Base-by-base conservation (phyloP, 352 stramenopile genomes). In the Pythium dissotocum region DNA sequence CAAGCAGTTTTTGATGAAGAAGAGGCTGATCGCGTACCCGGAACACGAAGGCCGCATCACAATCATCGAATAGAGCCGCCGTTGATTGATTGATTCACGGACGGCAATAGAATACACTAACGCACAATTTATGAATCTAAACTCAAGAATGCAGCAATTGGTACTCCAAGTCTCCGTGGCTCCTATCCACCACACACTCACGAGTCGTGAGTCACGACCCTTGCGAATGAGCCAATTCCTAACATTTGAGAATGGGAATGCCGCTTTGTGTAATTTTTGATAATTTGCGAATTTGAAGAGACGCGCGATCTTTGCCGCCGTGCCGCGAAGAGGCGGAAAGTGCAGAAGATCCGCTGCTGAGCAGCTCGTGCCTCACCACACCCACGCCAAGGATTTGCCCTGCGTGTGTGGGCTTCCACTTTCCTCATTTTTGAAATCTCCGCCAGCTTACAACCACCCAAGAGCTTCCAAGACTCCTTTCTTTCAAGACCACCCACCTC, bases 1-100 rank as follows among this genome's bases (percentile, higher is more conserved):
- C 73, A 93, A 70, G 64, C 26, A 70, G 40, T 70, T 70, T 52
- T 21, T 70, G 10, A 63, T 70, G 33, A 70, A 91, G 70, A 85
- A 87, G 72, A 76, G 80, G 26, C 59, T 93, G 44, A 63, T 93
- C 35, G 69, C 74, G 36, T 93, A 93, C 65, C 73, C 77, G 1
- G 77, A 86, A 58, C 64, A 72, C 46, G 82, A 91, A 67, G 75
- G 74, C 5, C 77, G 84, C n/a, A 78, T 93, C 56, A 85, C 72
- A 28, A 85, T 91, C 35, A 53, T 88, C n/a, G 80, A 93, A 58
- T 93, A 73, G 48, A 67, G 42, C 21, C 21, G 21, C 21, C 21
- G 21, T 24, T 24, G 21, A 24, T 24, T 24, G 21, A 24, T 24
- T 24, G 21, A 24, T 24, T 24, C 21, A 24, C 21, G 21, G 21